Base-by-base conservation (phyloP, 768 basidiomycete species). In the Hygrophoropsis aurantiaca region DNA sequence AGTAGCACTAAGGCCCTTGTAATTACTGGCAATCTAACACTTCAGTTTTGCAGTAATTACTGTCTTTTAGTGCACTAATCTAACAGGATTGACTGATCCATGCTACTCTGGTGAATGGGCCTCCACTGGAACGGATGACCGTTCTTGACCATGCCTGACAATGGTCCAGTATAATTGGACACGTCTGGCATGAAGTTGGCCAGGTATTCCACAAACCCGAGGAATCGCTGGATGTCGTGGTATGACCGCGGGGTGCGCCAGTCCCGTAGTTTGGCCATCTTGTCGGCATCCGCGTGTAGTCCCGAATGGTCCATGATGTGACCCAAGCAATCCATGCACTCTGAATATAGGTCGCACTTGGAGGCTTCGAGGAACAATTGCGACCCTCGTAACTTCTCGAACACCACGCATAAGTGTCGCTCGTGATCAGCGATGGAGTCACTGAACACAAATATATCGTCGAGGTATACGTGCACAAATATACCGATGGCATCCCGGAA, bases 401-500 rank as follows among this genome's bases (percentile, higher is more conserved):
- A 64, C 2, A 74, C 60, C 1, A 59, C 26, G 1, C 46, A 27
- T 0, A 77, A 51, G 50, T 73, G 62, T 11, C 54, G 15, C 24
- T 66, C 55, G 40, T 77, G 74, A 0, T 74, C 74, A 16, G 67
- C 65, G 2, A 72, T 50, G 0, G 63, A 54, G 15, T 68, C 48
- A 0, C 66, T 69, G 49, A 50, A 75, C 0, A 75, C 56, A 36
- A 76, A 69, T 3, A 77, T 65, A 51, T 78, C 70, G 46, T 78
- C 74, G 0, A 78, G 52, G 46, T 76, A 78, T 2, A 71, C 62
- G 37, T 77, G 67, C 7, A 77, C 25, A 45, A 71, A 75, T 8
- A 37, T 20, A 0, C 73, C 71, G 3, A 78, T 67, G 15, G 55
- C 40, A 1, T 72, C 62, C 1, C 60, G 48, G 39, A 79, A 74